phyloP scores from a whole-genome alignment of 352 stramenopile species.

The Pythium grandisporangium region DNA sequence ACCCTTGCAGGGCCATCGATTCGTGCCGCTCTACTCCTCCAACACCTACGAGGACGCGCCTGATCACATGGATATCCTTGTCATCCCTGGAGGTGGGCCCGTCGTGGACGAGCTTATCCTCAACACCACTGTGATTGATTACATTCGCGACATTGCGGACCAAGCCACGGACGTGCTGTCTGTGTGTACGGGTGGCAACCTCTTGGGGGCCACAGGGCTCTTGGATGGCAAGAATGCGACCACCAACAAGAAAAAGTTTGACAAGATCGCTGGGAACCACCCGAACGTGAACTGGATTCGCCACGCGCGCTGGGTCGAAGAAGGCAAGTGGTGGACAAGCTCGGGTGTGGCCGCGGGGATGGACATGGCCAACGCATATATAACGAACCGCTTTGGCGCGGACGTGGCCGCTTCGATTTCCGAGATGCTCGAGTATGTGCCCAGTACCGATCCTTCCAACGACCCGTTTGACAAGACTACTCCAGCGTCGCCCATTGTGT shows the following conservation, averaged over 20 bases:
- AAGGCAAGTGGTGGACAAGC: slow-evolving; percentile 47
- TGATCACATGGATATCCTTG: slow-evolving; percentile 26
- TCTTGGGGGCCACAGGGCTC: slow-evolving; percentile 31
- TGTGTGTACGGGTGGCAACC: slow-evolving; percentile 40
- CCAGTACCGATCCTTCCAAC: slow-evolving; percentile 20
- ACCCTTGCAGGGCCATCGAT: slow-evolving; percentile 22
- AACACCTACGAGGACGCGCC: slow-evolving; percentile 16
- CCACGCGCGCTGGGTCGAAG: slow-evolving; percentile 49
- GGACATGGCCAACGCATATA: slow-evolving; percentile 50
- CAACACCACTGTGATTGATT: slow-evolving; percentile 28
- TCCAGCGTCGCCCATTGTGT: background rate
- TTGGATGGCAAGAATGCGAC: slow-evolving; percentile 35
- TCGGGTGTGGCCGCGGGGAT: slow-evolving; percentile 53
- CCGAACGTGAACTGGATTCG: slow-evolving; percentile 36
- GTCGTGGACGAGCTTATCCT: too few species aligned
- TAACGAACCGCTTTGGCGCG: slow-evolving; percentile 17
- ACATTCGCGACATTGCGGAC: slow-evolving; percentile 19
- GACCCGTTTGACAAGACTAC: slow-evolving; percentile 28
- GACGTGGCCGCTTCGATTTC: slow-evolving; percentile 19
- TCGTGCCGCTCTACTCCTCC: slow-evolving; percentile 26
- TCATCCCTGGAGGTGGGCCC: slow-evolving; percentile 25
- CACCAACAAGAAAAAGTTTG: slow-evolving; percentile 57
- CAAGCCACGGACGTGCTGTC: slow-evolving; percentile 28
- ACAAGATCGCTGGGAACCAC: slow-evolving; percentile 16
- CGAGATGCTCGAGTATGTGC: slow-evolving; percentile 27